These are phyloP conservation scores for Oryza rufipogon DNA, from an alignment of 176 grass and related monocot species.

Conservation along the genomic window DNA sequence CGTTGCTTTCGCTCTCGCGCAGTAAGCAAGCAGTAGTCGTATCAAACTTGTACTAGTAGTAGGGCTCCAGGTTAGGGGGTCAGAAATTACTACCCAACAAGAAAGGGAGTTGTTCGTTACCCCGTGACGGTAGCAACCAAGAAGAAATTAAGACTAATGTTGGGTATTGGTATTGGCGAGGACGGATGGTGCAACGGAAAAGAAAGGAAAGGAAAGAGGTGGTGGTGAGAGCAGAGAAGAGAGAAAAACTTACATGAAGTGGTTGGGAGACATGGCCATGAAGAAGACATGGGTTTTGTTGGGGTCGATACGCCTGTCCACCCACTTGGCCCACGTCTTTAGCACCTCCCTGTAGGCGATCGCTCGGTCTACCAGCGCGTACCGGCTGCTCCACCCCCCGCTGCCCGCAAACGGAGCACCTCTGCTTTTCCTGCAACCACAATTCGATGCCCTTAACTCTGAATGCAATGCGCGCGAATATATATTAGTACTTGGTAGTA, in stretches of 20 bases:
- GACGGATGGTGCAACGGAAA: not conserved
- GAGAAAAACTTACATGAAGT: constrained; percentile 15
- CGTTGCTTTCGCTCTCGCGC: not conserved
- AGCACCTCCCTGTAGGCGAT: constrained; percentile 71
- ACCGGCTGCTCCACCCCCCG: constrained; percentile 42
- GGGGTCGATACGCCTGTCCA: constrained; percentile 74
- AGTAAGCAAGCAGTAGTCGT: not conserved
- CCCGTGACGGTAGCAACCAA: not conserved
- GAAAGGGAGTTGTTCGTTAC: not conserved
- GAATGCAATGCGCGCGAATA: too few species aligned
- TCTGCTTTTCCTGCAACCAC: constrained; percentile 26
- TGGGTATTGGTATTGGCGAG: too few species aligned
- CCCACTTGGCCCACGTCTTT: constrained; percentile 81
- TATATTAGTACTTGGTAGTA: too few species aligned
- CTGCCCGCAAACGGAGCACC: constrained; percentile 26
- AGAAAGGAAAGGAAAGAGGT: not conserved
- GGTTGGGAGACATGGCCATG: constrained; percentile 94
- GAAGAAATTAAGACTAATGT: too few species aligned
- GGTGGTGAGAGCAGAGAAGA: too few species aligned
- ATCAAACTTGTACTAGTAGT: not conserved
- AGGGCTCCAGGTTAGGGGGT: not conserved
- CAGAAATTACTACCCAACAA: not conserved
- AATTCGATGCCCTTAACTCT: too few species aligned
- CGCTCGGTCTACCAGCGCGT: constrained; percentile 68
- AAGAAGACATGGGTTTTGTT: constrained; percentile 71